Percentiles rank a stretch among this genome's conserved stretches.
Evolutionary conservation across 176 grass and related monocot genomes (phyloP).

Genomic region (Pontederia paniculata): DNA sequence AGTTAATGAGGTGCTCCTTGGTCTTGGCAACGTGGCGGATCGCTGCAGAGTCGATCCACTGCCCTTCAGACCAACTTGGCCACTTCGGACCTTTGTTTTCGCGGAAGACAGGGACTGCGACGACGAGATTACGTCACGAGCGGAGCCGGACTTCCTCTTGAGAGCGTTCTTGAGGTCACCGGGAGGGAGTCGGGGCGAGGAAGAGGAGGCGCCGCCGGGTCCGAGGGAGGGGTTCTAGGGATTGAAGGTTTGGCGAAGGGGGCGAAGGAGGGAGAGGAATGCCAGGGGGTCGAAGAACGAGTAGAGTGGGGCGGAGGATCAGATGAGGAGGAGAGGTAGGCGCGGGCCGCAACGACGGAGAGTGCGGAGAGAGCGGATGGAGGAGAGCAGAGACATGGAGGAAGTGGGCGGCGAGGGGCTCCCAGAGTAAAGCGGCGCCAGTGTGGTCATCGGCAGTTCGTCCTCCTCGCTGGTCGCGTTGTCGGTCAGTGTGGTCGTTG

Average conservation of each 20-base stretch:
- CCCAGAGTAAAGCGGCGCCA: neutral
- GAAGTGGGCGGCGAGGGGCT: constrained; percentile 19
- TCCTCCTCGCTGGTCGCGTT: no score
- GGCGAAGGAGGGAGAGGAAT: constrained; percentile 64
- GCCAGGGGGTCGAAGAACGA: constrained; percentile 47
- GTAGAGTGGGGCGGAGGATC: constrained; percentile 31
- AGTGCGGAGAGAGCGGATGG: constrained; percentile 23
- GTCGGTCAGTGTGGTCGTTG: neutral
- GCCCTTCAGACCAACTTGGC: constrained; percentile 26
- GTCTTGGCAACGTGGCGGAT: no score
- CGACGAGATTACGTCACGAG: neutral
- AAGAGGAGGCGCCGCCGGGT: neutral
- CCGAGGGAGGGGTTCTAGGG: neutral
- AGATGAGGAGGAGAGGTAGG: constrained; percentile 46
- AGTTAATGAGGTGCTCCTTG: no score
- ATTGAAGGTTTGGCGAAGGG: constrained; percentile 43
- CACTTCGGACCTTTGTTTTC: neutral
- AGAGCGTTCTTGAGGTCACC: neutral
- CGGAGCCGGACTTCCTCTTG: constrained; percentile 6
- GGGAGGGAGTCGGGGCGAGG: neutral
- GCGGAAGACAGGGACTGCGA: neutral
- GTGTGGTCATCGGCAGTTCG: no score
- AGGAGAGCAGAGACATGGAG: constrained; percentile 29
- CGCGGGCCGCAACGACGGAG: constrained; percentile 25
- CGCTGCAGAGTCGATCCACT: no score